Conservation (phyloP, 2,329 filamentous ascomycete genomes). For the Fusarium aywerte region DNA sequence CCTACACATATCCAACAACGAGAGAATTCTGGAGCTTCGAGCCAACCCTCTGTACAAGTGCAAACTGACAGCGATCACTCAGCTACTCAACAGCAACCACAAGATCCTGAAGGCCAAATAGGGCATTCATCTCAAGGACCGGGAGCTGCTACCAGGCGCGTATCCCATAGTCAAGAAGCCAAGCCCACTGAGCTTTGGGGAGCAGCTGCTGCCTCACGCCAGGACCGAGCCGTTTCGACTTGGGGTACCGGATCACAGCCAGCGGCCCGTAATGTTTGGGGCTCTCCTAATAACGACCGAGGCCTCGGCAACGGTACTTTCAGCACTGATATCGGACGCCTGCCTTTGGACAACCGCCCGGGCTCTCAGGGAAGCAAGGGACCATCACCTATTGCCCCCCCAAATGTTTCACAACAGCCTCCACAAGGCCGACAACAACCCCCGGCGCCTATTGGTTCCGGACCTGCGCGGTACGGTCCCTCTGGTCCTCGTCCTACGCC, state of each 20-base stretch:
- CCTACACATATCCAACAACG: constrained; percentile 53
- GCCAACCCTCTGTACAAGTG: constrained; percentile 27
- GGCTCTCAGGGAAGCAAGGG: constrained; percentile 50
- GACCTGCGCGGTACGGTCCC: constrained; percentile 45
- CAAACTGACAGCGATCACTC: constrained; percentile 32
- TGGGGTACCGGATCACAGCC: constrained; percentile 62
- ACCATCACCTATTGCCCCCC: constrained; percentile 60
- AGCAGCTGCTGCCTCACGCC: constrained; percentile 51
- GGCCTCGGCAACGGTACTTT: constrained; percentile 84
- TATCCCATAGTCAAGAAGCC: constrained; percentile 49
- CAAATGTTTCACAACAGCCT: constrained; percentile 42
- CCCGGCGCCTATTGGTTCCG: constrained; percentile 50
- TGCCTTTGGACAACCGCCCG: constrained; percentile 53
- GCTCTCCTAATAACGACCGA: constrained; percentile 75
- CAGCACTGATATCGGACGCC: constrained; percentile 67
- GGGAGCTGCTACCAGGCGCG: constrained; percentile 42
- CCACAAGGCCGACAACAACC: constrained; percentile 47
- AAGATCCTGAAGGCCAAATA: constrained; percentile 24
- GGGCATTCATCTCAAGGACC: constrained; percentile 28
- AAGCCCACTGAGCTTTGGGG: constrained; percentile 54
- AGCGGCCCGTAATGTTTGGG: constrained; percentile 74
- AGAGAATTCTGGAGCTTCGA: constrained; percentile 26
- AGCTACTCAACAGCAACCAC: constrained; percentile 14
- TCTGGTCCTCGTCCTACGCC: constrained; percentile 47
- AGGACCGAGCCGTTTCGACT: constrained; percentile 59